Conservation (phyloP, 371 early-diverging fungal species). For the Rhizopus sp. region DNA sequence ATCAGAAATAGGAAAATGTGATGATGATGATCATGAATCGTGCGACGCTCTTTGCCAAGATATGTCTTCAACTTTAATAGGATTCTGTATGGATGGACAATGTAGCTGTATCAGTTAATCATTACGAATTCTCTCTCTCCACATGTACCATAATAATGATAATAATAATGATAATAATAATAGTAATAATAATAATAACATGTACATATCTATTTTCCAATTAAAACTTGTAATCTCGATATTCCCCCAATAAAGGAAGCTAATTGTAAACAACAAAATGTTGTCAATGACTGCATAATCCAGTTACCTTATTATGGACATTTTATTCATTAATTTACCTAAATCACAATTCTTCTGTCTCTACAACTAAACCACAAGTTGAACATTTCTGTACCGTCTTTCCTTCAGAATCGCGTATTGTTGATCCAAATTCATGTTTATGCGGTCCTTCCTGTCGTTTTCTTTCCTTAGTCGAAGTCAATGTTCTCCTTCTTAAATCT, state of each 20-base stretch:
- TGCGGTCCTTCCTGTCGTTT: conserved; percentile 68
- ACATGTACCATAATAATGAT: too few species aligned
- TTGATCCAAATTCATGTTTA: conserved; percentile 70
- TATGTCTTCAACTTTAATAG: conserved; percentile 31
- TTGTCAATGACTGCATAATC: too few species aligned
- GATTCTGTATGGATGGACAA: conserved; percentile 42
- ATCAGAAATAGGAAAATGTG: conserved; percentile 32
- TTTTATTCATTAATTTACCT: too few species aligned
- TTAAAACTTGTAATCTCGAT: too few species aligned
- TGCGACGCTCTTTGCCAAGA: conserved; percentile 47
- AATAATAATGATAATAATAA: too few species aligned
- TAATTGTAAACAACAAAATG: too few species aligned
- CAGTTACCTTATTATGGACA: too few species aligned
- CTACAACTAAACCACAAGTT: conserved; percentile 71
- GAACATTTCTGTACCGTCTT: conserved; percentile 61
- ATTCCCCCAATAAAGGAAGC: too few species aligned
- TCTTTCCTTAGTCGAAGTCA: conserved; percentile 78
- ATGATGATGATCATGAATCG: conserved; percentile 42
- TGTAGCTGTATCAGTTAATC: conserved; percentile 39
- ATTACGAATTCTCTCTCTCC: neutral
- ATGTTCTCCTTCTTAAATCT: conserved; percentile 82
- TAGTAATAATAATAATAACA: too few species aligned
- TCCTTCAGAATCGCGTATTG: conserved; percentile 49
- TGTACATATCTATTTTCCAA: too few species aligned
- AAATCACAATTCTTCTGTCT: conserved; percentile 71